Evolutionary conservation across 1,284 basidiomycete species (phyloP), one percentile per base, ranked within the genome.

Genomic region (Fistulina hepatica): DNA sequence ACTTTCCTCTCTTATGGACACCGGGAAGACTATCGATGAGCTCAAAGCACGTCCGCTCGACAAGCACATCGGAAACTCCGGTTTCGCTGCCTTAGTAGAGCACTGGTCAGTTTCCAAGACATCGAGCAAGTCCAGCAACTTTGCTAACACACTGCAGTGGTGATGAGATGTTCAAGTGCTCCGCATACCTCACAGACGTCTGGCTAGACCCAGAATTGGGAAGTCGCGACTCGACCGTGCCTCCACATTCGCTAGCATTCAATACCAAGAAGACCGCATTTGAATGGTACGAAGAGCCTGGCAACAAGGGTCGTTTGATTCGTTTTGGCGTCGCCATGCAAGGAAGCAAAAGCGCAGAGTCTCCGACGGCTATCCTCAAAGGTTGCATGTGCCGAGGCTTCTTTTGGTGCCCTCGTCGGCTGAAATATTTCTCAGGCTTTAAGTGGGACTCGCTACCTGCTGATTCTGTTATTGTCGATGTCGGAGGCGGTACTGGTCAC

Each of bases 1-100:
- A 2, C 51, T 64, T 25, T 67, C 67, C 0, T 53, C 56, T 22
- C 39, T 54, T 16, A 43, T 70, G 5, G 65, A 69, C 40, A 65
- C 60, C 0, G 52, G 54, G n/a, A 69, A 65, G 33, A 36, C 49
- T 2, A 41, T 50, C 12, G 31, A 43, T 16, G 49, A 35, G 3
- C 33, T 37, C 23, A 33, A 35, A 32, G 37, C 37, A 10, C 11
- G 32, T 35, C 8, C 16, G 8, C 31, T 21, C 21, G 5, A 2
- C 15, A 33, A 26, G 32, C 46, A 52, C 32, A 46, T 46, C 11
- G 43, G 45, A 4, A 52, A 52, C 4, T 30, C 44, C n/a, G 52
- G 53, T 6, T 25, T 56, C 19, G 42, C 45, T 19, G 52, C 53
- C 1, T 30, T 55, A 2, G 40, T 42, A 6, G 41, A 41, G 17